Base-by-base conservation (phyloP, 2,329 filamentous ascomycete genomes). In the Nannizziopsis arthrosporioides region DNA sequence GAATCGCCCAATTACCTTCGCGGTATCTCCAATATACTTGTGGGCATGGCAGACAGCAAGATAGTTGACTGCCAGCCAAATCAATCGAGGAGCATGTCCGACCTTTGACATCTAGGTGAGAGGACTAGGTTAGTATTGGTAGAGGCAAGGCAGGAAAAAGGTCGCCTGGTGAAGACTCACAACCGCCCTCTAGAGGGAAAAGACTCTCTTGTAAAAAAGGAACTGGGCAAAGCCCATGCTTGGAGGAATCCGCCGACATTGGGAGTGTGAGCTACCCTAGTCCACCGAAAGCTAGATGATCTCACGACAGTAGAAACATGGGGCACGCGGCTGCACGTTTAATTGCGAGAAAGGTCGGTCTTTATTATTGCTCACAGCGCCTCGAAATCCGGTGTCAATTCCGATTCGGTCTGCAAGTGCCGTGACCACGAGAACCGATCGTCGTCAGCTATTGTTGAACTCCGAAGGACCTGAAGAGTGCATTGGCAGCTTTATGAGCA, bases 11-110 rank as follows among this genome's bases (percentile, higher is more conserved):
- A 30, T 36, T 62, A 80, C 76, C 68, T 51, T 77, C 68, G 17
- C 74, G 72, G 57, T 82, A 83, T 37, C 77, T 67, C 82, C 84
- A 96, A 49, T 90, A 78, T 9, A 84, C 84, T 59, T 85, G 74
- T 30, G 92, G 92, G 64, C 92, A 98, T 52, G 92, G 92, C 49
- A 98, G 67, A 64, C 92, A 98, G 65, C 92, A 98, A 32, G 71
- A 72, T 3, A 80, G 57, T 32, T 72, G 71, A 9, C 68, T 64
- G 5, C 69, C 61, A 18, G 76, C 55, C 3, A 27, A 18, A 2
- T 58, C 54, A 8, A 75, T 56, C 0, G 63, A 56, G 40, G 77
- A 68, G 63, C 75, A 85, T 54, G 81, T 73, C 51, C 82, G 74
- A 49, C 80, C 80, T 17, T 70, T 68, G 36, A 80, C 61, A 59